Evolutionary conservation across 2,329 filamentous ascomycete species (phyloP).

Genomic region (Neofusicoccum cordaticola): DNA sequence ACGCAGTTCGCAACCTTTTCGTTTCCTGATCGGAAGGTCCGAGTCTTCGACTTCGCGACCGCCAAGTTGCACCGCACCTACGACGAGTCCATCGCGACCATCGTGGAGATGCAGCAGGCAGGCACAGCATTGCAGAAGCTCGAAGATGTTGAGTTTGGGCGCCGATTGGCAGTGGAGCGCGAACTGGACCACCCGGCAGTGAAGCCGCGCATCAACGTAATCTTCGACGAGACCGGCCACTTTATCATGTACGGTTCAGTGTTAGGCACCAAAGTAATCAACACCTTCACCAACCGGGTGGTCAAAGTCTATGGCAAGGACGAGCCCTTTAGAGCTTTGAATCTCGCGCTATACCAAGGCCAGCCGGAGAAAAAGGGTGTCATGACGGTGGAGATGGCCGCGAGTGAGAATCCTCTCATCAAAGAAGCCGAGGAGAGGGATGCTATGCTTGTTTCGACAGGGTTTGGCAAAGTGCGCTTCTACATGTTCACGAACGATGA

Average conservation of each 20-base stretch:
- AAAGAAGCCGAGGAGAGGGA: constrained; percentile 89
- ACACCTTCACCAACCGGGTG: constrained; percentile 89
- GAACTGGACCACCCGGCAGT: constrained; percentile 73
- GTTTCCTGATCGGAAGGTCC: constrained; percentile 87
- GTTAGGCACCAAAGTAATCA: constrained; percentile 89
- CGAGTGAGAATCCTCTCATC: constrained; percentile 86
- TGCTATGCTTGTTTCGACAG: constrained; percentile 82
- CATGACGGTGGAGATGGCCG: constrained; percentile 95
- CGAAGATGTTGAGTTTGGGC: constrained; percentile 88
- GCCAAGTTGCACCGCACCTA: constrained; percentile 90
- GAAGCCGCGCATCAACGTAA: constrained; percentile 73
- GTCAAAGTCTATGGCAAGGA: constrained; percentile 89
- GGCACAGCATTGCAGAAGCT: constrained; percentile 77
- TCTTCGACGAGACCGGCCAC: constrained; percentile 94
- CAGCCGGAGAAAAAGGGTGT: constrained; percentile 91
- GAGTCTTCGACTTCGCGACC: constrained; percentile 87
- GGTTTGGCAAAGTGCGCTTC: constrained; percentile 83
- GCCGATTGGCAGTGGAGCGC: constrained; percentile 79
- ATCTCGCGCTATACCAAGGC: constrained; percentile 87
- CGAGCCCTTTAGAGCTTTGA: constrained; percentile 79
- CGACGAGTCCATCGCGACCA: constrained; percentile 85
- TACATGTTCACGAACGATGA: constrained; percentile 97
- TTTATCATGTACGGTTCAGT: constrained; percentile 95
- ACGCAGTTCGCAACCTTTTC: constrained; percentile 86
- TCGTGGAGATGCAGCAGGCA: constrained; percentile 95